Evolutionary conservation across 345 rosid species (phyloP), one percentile per base, ranked within the genome.

Genomic region (Aethionema arabicum): DNA sequence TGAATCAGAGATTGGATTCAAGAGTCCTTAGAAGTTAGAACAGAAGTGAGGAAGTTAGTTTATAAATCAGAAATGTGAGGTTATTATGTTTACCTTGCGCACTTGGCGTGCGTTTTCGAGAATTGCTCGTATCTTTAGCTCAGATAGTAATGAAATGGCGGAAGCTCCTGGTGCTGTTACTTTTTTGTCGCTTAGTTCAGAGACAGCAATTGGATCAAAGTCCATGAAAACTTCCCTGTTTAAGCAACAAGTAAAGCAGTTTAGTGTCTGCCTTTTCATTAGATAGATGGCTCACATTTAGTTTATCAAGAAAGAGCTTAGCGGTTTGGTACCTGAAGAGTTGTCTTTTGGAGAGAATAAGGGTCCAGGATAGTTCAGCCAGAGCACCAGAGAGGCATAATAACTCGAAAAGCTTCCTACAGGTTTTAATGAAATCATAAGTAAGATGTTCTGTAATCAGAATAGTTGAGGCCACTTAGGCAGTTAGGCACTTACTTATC

Each of bases 311-410:
- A 8, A 21, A 55, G 47, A 14, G 16, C 10, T 58, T 65, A 21
- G 27, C 27, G 21, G 61, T 15, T 41, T 42, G 10, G 59, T 13
- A 90, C 97, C 95, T 80, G 66, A 90, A 86, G 15, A 78, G 62
- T 42, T 76, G 91, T 63, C 96, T 76, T 77, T 80, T 81, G 72
- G 77, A 76, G 41, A 89, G 83, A 81, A 90, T 87, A 58, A 81
- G 77, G 36, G 95, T 85, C 95, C 95, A 90, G 50, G 88, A 60
- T 56, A 83, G 85, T 79, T 85, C 97, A 42, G 95, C 82, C 73
- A 90, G 78, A 78, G 97, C 95, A 63, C 90, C 90, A 39, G 97
- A 85, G 49, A 90, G 82, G 82, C 81, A 75, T 37, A 90, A 82
- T 39, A 85, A 77, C 77, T 90, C 97, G 65, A 90, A 87, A 72